These are phyloP conservation scores for Echinochloa phyllopogon DNA, from an alignment of 176 grass and related monocot genomes.

Conservation along the genomic window DNA sequence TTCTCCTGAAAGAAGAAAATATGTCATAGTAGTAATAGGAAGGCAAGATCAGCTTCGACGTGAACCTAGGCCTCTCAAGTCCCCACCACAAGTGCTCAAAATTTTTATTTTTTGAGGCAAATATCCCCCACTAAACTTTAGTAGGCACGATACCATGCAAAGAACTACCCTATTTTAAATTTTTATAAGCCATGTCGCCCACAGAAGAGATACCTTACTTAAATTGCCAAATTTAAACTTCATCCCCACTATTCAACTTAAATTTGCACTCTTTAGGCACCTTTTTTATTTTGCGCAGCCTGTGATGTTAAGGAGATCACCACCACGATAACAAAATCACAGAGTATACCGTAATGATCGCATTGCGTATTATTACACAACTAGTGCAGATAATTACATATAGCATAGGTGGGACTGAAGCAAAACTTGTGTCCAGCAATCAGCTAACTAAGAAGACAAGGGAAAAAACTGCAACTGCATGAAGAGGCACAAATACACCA, in stretches of 20 bases:
- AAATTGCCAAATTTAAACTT: background rate
- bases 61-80: slow-evolving; percentile 23
- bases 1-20: slow-evolving; percentile 73
- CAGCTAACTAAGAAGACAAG: background rate
- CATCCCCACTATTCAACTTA: slow-evolving; percentile 1
- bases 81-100: background rate
- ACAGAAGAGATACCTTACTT: background rate
- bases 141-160: background rate
- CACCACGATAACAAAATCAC: background rate
- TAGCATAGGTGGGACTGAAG: background rate
- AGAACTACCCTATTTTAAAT: background rate
- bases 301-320: background rate
- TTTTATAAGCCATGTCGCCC: too few species aligned
- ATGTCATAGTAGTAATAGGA: slow-evolving; percentile 18
- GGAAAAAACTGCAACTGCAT: background rate
- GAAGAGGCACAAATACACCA: background rate
- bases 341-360: background rate
- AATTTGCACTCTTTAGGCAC: background rate
- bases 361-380: background rate
- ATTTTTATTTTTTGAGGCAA: background rate
- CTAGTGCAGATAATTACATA: background rate
- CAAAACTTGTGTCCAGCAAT: background rate
- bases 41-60: slow-evolving; percentile 28
- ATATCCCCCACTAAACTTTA: slow-evolving; percentile 7
- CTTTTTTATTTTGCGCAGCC: background rate